Percentiles rank a stretch among this genome's conserved stretches.
Evolutionary conservation across 805 yeast genomes (phyloP).

Genomic region (Suhomyces prunicola): DNA sequence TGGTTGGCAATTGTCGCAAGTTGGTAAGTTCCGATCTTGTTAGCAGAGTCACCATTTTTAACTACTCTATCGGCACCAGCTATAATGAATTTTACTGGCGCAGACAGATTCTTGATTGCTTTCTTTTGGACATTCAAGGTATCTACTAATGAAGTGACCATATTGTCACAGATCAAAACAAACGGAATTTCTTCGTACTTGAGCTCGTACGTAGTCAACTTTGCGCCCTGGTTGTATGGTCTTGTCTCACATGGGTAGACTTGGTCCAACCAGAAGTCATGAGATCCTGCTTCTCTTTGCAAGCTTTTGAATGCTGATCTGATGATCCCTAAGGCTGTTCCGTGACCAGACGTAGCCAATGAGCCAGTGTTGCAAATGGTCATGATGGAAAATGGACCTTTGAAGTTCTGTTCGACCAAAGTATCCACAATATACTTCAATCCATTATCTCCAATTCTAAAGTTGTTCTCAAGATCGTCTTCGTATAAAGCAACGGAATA

Average conservation of each 20-base stretch:
- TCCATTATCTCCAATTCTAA: constrained; percentile 77
- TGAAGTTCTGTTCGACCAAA: constrained; percentile 45
- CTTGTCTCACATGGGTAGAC: constrained; percentile 91
- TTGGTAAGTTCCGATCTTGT: constrained; percentile 94
- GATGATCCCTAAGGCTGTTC: constrained; percentile 92
- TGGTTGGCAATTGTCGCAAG: constrained; percentile 68
- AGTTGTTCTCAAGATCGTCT: constrained; percentile 77
- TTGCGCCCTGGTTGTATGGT: constrained; percentile 95
- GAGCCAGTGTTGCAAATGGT: constrained; percentile 98
- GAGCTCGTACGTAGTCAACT: constrained; percentile 87
- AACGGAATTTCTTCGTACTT: constrained; percentile 84
- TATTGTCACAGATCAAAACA: constrained; percentile 84
- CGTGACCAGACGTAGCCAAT: constrained; percentile 95
- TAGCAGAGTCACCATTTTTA: constrained; percentile 91
- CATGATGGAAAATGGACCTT: constrained; percentile 72
- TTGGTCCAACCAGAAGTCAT: constrained; percentile 53
- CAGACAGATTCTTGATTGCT: constrained; percentile 22
- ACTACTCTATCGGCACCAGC: constrained; percentile 97
- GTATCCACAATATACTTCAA: constrained; percentile 56
- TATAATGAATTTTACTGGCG: constrained; percentile 83
- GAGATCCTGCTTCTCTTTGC: constrained; percentile 23
- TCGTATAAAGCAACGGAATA: constrained; percentile 59
- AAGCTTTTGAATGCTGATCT: constrained; percentile 59
- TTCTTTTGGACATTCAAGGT: constrained; percentile 35
- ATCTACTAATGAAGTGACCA: constrained; percentile 75